Evolutionary conservation across 2,329 filamentous ascomycete species (phyloP).

Genomic region (Tolypocladium nubicola): DNA sequence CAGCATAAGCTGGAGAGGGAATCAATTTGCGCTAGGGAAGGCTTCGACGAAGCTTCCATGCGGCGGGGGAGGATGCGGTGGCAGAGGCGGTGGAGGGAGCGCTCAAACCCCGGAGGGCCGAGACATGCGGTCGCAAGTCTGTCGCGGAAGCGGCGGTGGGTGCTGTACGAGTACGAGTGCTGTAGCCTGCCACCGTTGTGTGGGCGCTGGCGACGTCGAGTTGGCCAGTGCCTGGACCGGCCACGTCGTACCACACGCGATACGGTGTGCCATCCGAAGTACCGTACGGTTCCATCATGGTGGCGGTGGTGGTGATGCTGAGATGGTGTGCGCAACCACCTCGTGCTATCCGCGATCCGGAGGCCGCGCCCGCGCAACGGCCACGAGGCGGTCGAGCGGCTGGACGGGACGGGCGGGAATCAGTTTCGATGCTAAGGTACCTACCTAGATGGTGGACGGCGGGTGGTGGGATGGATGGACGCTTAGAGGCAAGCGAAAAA

Average conservation of each 20-base stretch:
- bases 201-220: neutral
- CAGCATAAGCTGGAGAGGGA: neutral
- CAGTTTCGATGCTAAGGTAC: neutral
- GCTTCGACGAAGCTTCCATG: constrained; percentile 8
- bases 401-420: neutral
- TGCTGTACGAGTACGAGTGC: too few relatives aligned
- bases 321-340: neutral
- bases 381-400: neutral
- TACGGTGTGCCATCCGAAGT: neutral
- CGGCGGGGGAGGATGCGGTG: neutral
- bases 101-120: neutral
- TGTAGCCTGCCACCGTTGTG: neutral
- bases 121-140: neutral
- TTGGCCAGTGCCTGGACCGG: neutral
- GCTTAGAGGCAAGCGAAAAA: neutral
- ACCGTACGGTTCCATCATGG: neutral
- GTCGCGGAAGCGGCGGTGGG: neutral
- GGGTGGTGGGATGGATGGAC: neutral
- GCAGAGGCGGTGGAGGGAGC: neutral
- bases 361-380: too few relatives aligned
- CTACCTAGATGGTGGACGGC: neutral
- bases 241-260: neutral
- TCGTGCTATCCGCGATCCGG: neutral
- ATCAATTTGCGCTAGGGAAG: constrained; percentile 1
- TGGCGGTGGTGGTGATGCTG: neutral